Base-by-base conservation (phyloP, 805 yeast species). In the Hanseniaspora valbyensis region DNA sequence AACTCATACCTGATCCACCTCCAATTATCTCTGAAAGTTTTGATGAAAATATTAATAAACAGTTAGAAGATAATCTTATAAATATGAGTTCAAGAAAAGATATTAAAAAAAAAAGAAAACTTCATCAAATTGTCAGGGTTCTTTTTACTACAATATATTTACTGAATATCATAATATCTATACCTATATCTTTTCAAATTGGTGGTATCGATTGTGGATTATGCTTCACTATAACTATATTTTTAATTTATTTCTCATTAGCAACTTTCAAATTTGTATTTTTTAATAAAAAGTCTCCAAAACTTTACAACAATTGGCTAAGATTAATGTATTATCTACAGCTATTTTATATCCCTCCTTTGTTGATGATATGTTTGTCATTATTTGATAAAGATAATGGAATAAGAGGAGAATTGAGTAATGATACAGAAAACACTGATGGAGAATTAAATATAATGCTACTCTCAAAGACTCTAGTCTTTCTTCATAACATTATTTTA, bases 141-240 rank as follows among this genome's bases (percentile, higher is more conserved):
- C 44, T 74, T 14, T 67, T 78, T 53, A 77, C 84, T 0, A 66
- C 77, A 1, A 64, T 83, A 28, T 87, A 88, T 59, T 69, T 87
- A 49, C 63, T 75, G 5, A 74, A 85, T 45, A 78, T 86, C 12
- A 74, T 88, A 26, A 70, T 89, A 28, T 83, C 96, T 2, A 83
- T 92, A 6, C 97, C 97, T 4, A 73, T 92, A 54, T 83, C 96
- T 22, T 92, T 92, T 66, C 95, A 90, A 60, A 82, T 87, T 34
- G 97, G 97, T 9, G 96, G 97, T 1, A 74, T 81, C 18, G 73
- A 78, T 51, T 90, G 97, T 66, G 98, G 98, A 1, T 69, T 92
- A 53, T 78, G 94, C 18, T 92, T 80, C 63, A 79, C 90, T 0
- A 73, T 80, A 29, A 80, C 95, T 6, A 72, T 90, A 43, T 76